Conservation (phyloP, 176 grass and related monocot genomes). For the Oryza meyeriana region DNA sequence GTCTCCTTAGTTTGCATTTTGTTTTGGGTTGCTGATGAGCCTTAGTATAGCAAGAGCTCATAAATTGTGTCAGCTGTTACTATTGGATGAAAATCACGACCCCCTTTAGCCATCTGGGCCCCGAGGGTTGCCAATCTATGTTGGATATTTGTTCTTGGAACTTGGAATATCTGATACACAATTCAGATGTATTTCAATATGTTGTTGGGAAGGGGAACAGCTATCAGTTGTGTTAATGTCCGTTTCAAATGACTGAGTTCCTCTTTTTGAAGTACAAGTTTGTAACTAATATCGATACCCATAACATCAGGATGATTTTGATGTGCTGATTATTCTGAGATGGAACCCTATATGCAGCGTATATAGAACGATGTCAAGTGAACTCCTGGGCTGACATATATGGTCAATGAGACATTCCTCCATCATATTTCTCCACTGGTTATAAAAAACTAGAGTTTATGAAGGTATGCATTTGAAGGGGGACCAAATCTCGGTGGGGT, state of each 20-base stretch:
- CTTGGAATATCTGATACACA: not conserved
- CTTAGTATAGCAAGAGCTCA: not conserved
- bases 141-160: not conserved
- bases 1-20: slow-evolving; percentile 4
- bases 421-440: not conserved
- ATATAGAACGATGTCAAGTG: not conserved
- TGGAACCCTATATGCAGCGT: not conserved
- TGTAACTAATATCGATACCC: not conserved
- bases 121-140: not conserved
- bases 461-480: not conserved
- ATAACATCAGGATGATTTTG: not conserved
- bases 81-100: not conserved
- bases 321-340: not conserved
- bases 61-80: not conserved
- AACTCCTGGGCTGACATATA: not conserved
- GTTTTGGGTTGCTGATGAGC: not conserved
- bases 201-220: not conserved
- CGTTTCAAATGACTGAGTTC: not conserved
- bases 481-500: not conserved
- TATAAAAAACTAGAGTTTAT: not conserved
- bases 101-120: not conserved
- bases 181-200: not conserved
- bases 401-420: not conserved
- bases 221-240: not conserved
- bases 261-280: not conserved